These are phyloP conservation scores for Microbotryum saponariae DNA, from an alignment of 1,284 basidiomycete genomes.

Conservation along the genomic window DNA sequence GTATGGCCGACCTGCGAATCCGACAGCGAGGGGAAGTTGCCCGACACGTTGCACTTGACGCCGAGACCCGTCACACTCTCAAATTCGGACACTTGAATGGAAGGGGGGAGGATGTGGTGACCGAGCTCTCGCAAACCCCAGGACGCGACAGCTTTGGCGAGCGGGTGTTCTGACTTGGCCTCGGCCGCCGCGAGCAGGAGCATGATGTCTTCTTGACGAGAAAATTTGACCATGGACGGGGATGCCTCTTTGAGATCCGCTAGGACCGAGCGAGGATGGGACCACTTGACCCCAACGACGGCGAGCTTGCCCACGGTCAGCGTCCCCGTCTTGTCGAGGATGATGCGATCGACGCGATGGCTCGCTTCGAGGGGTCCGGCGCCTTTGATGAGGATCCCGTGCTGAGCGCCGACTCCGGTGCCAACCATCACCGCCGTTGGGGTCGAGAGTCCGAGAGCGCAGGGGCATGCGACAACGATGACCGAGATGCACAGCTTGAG, in stretches of 20 bases:
- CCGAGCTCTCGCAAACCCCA: constrained; percentile 64
- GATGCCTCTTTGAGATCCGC: neutral
- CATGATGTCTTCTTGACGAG: constrained; percentile 35
- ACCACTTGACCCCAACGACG: constrained; percentile 71
- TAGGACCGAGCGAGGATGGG: constrained; percentile 6
- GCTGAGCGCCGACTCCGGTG: constrained; percentile 91
- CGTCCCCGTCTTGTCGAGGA: constrained; percentile 97
- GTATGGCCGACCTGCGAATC: constrained; percentile 9
- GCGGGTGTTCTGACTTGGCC: constrained; percentile 86
- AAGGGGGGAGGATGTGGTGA: constrained; percentile 47
- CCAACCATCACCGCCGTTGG: constrained; percentile 99
- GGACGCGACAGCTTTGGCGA: constrained; percentile 80
- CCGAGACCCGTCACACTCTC: constrained; percentile 85
- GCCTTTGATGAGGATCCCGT: constrained; percentile 97
- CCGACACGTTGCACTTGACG: constrained; percentile 49
- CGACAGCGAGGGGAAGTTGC: constrained; percentile 44
- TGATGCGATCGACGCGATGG: constrained; percentile 66
- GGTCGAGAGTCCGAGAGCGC: constrained; percentile 89
- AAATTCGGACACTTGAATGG: constrained; percentile 52
- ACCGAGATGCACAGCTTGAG: constrained; percentile 97
- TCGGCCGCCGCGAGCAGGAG: constrained; percentile 75
- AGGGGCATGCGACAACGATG: constrained; percentile 96
- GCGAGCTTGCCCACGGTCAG: constrained; percentile 78
- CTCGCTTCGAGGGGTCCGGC: constrained; percentile 89
- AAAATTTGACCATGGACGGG: neutral